Evolutionary conservation across 225 moss, liverwort and hornwort genomes (phyloP).

Genomic region (Ulota crispa): DNA sequence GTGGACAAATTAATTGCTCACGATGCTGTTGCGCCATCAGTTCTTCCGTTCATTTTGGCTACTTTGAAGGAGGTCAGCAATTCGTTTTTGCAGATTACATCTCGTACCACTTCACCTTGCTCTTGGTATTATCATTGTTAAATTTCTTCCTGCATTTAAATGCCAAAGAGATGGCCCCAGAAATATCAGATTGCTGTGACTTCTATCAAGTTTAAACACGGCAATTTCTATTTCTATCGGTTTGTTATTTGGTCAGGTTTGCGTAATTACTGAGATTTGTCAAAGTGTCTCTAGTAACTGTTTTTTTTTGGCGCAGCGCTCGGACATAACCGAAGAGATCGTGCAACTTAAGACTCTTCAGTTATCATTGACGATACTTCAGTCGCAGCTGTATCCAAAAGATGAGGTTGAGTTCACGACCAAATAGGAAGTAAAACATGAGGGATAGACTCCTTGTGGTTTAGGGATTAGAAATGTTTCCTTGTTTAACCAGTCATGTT

Average conservation of each 20-base stretch:
- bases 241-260: slow-evolving; percentile 3
- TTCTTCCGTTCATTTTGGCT: slow-evolving; percentile 76
- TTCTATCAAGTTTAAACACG: not conserved
- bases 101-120: not conserved
- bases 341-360: slow-evolving; percentile 94
- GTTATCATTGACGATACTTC: slow-evolving; percentile 85
- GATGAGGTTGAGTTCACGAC: slow-evolving; percentile 58
- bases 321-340: slow-evolving; percentile 88
- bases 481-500: not conserved
- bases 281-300: not conserved
- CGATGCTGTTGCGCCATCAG: slow-evolving; percentile 72
- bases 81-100: not conserved
- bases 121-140: not conserved
- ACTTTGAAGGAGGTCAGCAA: slow-evolving; percentile 77
- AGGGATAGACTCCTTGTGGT: not conserved
- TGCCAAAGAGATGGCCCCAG: not conserved
- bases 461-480: slow-evolving; percentile 8
- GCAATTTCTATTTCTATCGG: not conserved
- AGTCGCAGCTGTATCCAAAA: slow-evolving; percentile 90
- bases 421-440: slow-evolving; percentile 9
- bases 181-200: slow-evolving; percentile 8
- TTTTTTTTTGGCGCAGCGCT: slow-evolving; percentile 45
- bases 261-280: not conserved
- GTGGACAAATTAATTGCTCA: slow-evolving; percentile 96
- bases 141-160: not conserved